A percentile compares a stretch with the other conserved stretches of the same genome.
phyloP scores from a whole-genome alignment of 805 yeast species.

The Torulaspora microellipsoides region DNA sequence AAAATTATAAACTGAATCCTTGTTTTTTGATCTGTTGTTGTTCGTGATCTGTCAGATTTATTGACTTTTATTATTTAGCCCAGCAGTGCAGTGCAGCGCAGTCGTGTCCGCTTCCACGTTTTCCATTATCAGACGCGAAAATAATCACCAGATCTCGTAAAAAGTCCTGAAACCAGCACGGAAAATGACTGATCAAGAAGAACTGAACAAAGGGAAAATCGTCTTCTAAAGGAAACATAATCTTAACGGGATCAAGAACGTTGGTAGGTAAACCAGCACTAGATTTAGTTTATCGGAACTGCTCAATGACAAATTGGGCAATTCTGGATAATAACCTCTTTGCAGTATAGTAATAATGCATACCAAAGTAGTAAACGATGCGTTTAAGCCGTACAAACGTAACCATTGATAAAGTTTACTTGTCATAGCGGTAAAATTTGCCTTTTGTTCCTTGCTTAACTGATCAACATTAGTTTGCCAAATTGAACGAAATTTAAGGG shows the following conservation, averaged over 20 bases:
- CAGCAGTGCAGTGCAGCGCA: too few species aligned
- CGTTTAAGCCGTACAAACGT: slow-evolving; percentile 74
- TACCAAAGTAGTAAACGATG: slow-evolving; percentile 69
- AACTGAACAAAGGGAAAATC: neutral
- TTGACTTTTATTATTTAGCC: too few species aligned
- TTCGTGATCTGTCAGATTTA: too few species aligned
- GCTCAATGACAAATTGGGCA: slow-evolving; percentile 13
- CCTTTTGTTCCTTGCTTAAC: slow-evolving; percentile 8
- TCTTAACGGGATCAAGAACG: slow-evolving; percentile 30
- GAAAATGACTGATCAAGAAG: neutral
- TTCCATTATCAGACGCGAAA: slow-evolving; percentile 1
- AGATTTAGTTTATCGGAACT: slow-evolving; percentile 19
- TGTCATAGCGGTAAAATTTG: slow-evolving; percentile 5
- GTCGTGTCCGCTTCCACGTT: too few species aligned
- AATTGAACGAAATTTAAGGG: slow-evolving; percentile 7
- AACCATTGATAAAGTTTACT: slow-evolving; percentile 32
- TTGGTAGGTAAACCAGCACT: slow-evolving; percentile 30
- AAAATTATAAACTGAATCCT: too few species aligned
- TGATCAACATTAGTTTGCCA: slow-evolving; percentile 6
- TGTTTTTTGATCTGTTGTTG: too few species aligned
- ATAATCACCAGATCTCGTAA: neutral
- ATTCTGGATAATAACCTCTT: slow-evolving; percentile 26
- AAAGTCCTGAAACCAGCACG: neutral
- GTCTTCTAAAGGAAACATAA: slow-evolving; percentile 9
- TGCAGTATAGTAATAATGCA: slow-evolving; percentile 54